Conservation (phyloP, 208 protist genomes). For the Crithidia expoeki region DNA sequence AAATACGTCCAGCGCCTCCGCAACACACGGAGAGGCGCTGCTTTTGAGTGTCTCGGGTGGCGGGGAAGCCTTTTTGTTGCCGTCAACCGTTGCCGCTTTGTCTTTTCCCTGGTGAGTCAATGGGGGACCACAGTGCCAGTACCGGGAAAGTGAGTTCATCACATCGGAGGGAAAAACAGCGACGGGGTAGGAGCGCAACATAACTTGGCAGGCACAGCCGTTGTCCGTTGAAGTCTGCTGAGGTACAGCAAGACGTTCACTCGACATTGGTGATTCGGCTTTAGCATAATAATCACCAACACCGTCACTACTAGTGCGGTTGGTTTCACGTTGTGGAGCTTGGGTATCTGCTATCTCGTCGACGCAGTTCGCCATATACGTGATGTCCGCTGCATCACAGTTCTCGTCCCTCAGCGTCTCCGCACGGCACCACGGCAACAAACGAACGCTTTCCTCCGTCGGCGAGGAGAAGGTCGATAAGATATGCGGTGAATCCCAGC, state of each 20-base stretch:
- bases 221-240: not conserved
- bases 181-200: constrained; percentile 21
- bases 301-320: too few relatives aligned
- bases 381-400: not conserved
- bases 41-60: not conserved
- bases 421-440: constrained; percentile 20
- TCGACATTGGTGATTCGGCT: too few relatives aligned
- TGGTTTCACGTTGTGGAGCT: too few relatives aligned
- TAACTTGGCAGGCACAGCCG: constrained; percentile 8
- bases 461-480: not conserved
- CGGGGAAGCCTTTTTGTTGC: not conserved
- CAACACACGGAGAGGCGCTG: not conserved
- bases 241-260: too few relatives aligned
- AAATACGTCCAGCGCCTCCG: constrained; percentile 11
- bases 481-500: not conserved
- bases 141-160: constrained; percentile 6
- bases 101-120: not conserved
- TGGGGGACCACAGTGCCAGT: constrained; percentile 6
- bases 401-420: not conserved
- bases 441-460: too few relatives aligned
- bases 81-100: not conserved
- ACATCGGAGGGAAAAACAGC: not conserved
- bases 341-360: not conserved
- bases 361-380: constrained; percentile 6
- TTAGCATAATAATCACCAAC: too few relatives aligned